These are phyloP conservation scores for Candida incommunis DNA, from an alignment of 805 yeast genomes.

Conservation along the genomic window DNA sequence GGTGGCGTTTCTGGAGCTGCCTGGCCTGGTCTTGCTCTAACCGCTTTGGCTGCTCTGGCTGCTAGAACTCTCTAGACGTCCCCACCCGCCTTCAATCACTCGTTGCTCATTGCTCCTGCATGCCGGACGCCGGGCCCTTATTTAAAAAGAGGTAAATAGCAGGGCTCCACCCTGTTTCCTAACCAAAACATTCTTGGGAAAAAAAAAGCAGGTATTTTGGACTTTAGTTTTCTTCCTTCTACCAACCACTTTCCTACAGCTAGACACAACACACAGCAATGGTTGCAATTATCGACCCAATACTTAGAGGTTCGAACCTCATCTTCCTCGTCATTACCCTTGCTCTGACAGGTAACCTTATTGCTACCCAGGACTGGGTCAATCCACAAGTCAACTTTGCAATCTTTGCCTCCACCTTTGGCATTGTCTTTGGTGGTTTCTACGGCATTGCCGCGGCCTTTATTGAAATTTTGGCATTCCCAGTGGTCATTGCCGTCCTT, in stretches of 20 bases:
- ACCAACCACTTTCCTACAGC: neutral
- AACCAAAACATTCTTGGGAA: no score
- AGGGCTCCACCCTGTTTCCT: no score
- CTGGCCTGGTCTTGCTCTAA: no score
- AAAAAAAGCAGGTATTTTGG: no score
- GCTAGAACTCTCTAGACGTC: no score
- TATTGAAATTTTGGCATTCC: constrained; percentile 73
- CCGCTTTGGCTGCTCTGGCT: no score
- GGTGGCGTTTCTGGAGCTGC: no score
- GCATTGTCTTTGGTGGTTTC: constrained; percentile 62
- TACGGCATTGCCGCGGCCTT: constrained; percentile 72
- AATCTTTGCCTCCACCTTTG: constrained; percentile 80
- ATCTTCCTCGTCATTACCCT: constrained; percentile 62
- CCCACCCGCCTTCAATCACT: neutral
- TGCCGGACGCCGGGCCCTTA: neutral
- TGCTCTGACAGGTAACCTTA: constrained; percentile 80
- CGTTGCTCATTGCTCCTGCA: neutral
- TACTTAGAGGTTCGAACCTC: constrained; percentile 63
- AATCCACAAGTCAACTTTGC: constrained; percentile 77
- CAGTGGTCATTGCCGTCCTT: constrained; percentile 53
- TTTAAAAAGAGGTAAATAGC: neutral
- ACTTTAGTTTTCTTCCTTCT: no score
- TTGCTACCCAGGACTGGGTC: constrained; percentile 35
- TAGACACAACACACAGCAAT: constrained; percentile 9
- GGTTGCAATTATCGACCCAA: constrained; percentile 62